phyloP scores from a whole-genome alignment of 345 rosid species.

The Corchorus capsularis region DNA sequence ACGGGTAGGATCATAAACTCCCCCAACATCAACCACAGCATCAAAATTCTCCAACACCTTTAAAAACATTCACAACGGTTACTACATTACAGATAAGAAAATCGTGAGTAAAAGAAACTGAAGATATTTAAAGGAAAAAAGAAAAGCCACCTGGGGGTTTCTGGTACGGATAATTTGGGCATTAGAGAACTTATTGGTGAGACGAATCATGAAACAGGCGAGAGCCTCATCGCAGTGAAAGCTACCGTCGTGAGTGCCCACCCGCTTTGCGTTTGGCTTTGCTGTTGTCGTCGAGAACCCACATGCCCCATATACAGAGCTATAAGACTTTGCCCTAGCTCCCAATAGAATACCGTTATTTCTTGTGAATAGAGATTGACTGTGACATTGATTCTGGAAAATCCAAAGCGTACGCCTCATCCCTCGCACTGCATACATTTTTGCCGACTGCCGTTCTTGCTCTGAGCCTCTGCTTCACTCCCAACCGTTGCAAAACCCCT shows the following conservation, averaged over 20 bases:
- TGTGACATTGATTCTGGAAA: not conserved
- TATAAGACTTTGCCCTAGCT: not conserved
- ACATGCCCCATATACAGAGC: slow-evolving; percentile 13
- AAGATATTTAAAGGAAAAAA: not conserved
- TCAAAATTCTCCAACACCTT: slow-evolving; percentile 82
- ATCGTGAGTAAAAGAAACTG: not conserved
- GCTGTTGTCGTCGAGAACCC: slow-evolving; percentile 25
- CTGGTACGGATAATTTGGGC: slow-evolving; percentile 77
- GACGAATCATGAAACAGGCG: slow-evolving; percentile 93
- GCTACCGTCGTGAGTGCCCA: slow-evolving; percentile 85
- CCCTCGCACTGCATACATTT: not conserved
- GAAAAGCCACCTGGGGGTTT: slow-evolving; percentile 58
- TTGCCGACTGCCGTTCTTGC: not conserved
- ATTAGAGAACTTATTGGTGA: slow-evolving; percentile 59
- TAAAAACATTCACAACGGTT: not conserved
- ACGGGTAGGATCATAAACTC: slow-evolving; percentile 68
- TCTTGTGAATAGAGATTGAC: not conserved
- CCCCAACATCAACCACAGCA: slow-evolving; percentile 88
- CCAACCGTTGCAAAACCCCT: not conserved
- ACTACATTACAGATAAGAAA: not conserved
- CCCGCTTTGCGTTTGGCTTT: slow-evolving; percentile 41
- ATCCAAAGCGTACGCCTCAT: not conserved
- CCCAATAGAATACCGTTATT: not conserved
- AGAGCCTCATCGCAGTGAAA: slow-evolving; percentile 94
- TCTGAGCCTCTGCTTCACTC: not conserved